Percentiles rank a stretch among this genome's conserved stretches.
Conservation (phyloP, 768 basidiomycete species). For the Peribolospora kevripleyi region DNA sequence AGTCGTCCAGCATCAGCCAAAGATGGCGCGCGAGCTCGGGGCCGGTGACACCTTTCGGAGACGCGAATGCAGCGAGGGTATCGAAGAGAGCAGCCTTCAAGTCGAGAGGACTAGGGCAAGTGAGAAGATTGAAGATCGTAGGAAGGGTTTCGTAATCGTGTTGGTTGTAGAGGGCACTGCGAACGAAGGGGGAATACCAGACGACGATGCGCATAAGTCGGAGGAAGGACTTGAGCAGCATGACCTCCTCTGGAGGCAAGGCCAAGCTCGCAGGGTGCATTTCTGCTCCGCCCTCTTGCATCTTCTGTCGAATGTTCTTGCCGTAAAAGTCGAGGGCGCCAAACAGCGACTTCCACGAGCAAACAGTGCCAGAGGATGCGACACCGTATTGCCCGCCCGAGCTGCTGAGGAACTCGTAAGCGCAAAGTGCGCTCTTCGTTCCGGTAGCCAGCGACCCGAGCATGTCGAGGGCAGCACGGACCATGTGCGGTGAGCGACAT, state of each 20-base stretch:
- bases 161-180: slow-evolving; percentile 50
- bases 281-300: slow-evolving; percentile 25
- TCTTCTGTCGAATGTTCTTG: slow-evolving; percentile 27
- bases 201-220: slow-evolving; percentile 53
- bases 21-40: slow-evolving; percentile 59
- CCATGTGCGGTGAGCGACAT: slow-evolving; percentile 42
- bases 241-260: slow-evolving; percentile 41
- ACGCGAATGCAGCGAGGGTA: slow-evolving; percentile 55
- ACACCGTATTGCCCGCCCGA: slow-evolving; percentile 24
- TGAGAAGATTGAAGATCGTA: slow-evolving; percentile 51
- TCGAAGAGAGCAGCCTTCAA: slow-evolving; percentile 67
- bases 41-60: slow-evolving; percentile 50
- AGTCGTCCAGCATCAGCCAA: slow-evolving; percentile 61
- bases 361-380: slow-evolving; percentile 32
- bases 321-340: slow-evolving; percentile 52
- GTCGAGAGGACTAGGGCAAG: slow-evolving; percentile 62
- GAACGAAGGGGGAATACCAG: slow-evolving; percentile 47
- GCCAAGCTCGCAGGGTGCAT: slow-evolving; percentile 11
- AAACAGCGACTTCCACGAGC: slow-evolving; percentile 61
- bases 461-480: slow-evolving; percentile 71
- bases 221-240: slow-evolving; percentile 57
- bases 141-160: slow-evolving; percentile 58
- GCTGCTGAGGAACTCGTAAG: slow-evolving; percentile 70
- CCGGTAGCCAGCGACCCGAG: slow-evolving; percentile 59
- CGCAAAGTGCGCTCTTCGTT: slow-evolving; percentile 57